phyloP scores from a whole-genome alignment of 2,329 filamentous ascomycete species.

The Colletotrichum sp. region DNA sequence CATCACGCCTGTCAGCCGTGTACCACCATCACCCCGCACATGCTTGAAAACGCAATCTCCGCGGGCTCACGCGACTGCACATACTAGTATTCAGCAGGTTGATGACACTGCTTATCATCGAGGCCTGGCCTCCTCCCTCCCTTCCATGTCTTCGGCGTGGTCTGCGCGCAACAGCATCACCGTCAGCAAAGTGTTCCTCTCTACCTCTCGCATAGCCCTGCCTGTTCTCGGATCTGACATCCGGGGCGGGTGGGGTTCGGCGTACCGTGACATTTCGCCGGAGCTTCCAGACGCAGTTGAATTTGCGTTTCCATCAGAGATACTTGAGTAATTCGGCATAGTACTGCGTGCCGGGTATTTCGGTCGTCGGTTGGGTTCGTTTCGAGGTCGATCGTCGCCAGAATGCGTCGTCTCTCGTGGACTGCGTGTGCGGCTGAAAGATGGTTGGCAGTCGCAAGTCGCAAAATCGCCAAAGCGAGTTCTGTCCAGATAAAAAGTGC shows the following conservation, averaged over 20 bases:
- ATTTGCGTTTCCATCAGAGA: slow-evolving; percentile 50
- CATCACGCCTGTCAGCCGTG: slow-evolving; percentile 15
- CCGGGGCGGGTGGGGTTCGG: background rate
- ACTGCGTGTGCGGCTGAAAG: background rate
- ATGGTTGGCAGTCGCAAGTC: background rate
- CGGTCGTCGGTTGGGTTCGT: background rate
- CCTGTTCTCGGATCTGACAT: background rate
- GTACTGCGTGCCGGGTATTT: background rate
- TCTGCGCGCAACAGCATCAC: slow-evolving; percentile 35
- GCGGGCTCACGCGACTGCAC: slow-evolving; percentile 29
- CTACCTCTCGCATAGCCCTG: background rate
- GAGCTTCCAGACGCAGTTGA: slow-evolving; percentile 21
- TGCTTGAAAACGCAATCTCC: background rate
- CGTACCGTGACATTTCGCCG: slow-evolving; percentile 23
- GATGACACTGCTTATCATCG: slow-evolving; percentile 89
- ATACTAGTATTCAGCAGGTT: slow-evolving; percentile 96
- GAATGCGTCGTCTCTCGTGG: background rate
- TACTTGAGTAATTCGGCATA: slow-evolving; percentile 62
- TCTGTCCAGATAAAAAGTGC: background rate
- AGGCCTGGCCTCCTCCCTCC: slow-evolving; percentile 80
- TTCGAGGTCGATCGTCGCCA: slow-evolving; percentile 3
- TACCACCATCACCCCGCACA: background rate
- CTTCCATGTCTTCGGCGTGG: slow-evolving; percentile 70
- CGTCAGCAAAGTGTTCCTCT: background rate
- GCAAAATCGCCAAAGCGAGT: background rate